These are phyloP conservation scores for Trametes elegans DNA, from an alignment of 768 basidiomycete genomes.

Conservation along the genomic window DNA sequence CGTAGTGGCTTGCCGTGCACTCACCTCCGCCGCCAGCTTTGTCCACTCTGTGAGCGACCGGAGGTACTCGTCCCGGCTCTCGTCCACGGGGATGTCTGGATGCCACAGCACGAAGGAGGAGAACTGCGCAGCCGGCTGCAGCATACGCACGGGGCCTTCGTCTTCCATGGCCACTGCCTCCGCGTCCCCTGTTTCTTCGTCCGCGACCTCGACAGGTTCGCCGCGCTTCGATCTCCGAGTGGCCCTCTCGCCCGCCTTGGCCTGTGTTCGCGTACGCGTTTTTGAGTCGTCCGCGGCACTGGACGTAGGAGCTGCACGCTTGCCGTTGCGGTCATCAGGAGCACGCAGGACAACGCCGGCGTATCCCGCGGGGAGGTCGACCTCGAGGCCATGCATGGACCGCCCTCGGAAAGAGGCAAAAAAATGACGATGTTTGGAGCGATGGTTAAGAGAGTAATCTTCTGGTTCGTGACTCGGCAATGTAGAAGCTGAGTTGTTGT, in stretches of 20 bases:
- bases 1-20: not conserved
- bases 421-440: constrained; percentile 38
- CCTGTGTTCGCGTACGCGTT: not conserved
- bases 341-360: constrained; percentile 58
- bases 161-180: constrained; percentile 19
- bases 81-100: constrained; percentile 68
- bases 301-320: not conserved
- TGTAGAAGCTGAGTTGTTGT: no score
- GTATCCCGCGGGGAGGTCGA: constrained; percentile 66
- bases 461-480: no score
- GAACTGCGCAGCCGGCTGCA: constrained; percentile 56
- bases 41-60: constrained; percentile 73
- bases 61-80: constrained; percentile 68
- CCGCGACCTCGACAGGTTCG: constrained; percentile 26
- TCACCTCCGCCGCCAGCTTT: constrained; percentile 57
- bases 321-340: constrained; percentile 17
- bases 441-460: no score
- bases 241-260: constrained; percentile 9
- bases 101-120: constrained; percentile 73
- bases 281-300: constrained; percentile 18
- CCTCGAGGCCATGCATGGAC: constrained; percentile 62
- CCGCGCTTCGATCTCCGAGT: constrained; percentile 31
- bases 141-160: constrained; percentile 32
- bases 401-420: constrained; percentile 74
- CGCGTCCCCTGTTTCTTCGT: constrained; percentile 30